Percentiles rank a stretch among this genome's conserved stretches.
phyloP scores from a whole-genome alignment of 2,329 filamentous ascomycete species.

The Penicillium expansum region DNA sequence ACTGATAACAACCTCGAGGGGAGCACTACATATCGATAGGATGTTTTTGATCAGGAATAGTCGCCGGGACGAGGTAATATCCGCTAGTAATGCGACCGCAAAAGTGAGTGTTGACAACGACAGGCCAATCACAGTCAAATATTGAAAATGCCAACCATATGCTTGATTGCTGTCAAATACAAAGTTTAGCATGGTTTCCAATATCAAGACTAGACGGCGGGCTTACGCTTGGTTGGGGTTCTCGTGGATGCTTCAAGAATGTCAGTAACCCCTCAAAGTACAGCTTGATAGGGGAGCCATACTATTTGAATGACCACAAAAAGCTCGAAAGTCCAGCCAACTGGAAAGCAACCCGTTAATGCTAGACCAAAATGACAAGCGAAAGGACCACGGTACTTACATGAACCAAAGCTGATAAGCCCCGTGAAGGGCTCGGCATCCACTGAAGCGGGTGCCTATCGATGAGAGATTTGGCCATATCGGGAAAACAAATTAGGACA shows the following conservation, averaged over 20 bases:
- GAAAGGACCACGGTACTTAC: constrained; percentile 25
- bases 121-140: constrained; percentile 62
- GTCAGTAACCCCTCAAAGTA: constrained; percentile 11
- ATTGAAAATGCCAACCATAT: constrained; percentile 66
- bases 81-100: constrained; percentile 53
- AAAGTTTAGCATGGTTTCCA: neutral
- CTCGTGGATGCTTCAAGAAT: constrained; percentile 36
- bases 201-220: neutral
- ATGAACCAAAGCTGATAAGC: constrained; percentile 45
- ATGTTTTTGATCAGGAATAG: constrained; percentile 59
- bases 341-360: constrained; percentile 22
- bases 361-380: neutral
- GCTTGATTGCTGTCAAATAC: constrained; percentile 49
- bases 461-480: constrained; percentile 24
- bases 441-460: constrained; percentile 45
- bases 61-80: constrained; percentile 51
- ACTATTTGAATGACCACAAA: constrained; percentile 47
- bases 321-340: constrained; percentile 43
- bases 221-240: constrained; percentile 44
- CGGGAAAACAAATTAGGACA: neutral
- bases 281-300: constrained; percentile 16
- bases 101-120: constrained; percentile 57
- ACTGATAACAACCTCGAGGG: constrained; percentile 60
- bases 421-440: constrained; percentile 43
- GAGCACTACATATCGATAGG: constrained; percentile 56